Evolutionary conservation across 177 flowering plant species (phyloP), one percentile per base, ranked within the genome.

Genomic region (Vitis hybrid): DNA sequence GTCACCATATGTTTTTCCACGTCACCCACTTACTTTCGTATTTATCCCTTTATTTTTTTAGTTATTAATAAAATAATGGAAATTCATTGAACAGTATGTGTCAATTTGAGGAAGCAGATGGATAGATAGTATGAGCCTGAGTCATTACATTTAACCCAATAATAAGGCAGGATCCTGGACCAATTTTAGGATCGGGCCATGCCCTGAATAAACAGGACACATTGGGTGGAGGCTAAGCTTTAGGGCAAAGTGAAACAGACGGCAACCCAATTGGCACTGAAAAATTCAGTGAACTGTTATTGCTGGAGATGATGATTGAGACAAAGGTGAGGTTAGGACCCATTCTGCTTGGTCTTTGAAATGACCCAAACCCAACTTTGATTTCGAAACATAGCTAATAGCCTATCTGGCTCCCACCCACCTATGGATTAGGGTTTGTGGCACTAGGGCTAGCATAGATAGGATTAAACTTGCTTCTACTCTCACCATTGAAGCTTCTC

Each of bases 351-450:
- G 45, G 15, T 31, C 31, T 26, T 59, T n/a, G 33, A 69, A 60
- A 61, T 69, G 72, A 69, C 72, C 5, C 45, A 55, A 61, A n/a
- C 72, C 72, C 51, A 60, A 69, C 57, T 65, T 52, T 29, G 56
- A 50, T 51, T 48, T 33, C 3, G 3, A 16, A 22, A 58, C 22
- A 22, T 16, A 16, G 5, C 16, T 53, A 53, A 13, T 53, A 13
- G 56, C 16, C 45, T 39, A 39, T 39, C 5, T 39, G 45, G 45
- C 45, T 39, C 45, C 45, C 0, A 39, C 45, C 8, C 6, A 39
- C 45, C 45, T 39, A 39, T 5, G 45, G 6, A 39, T 53, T 39
- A 39, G 45, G 45, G 45, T 39, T 39, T 26, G 29, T 26, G 29
- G 29, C 29, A 26, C 26, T 22, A 22, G 26, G 26, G 26, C 0